A percentile compares a stretch with the other conserved stretches of the same genome.
Evolutionary conservation across 2,329 filamentous ascomycete genomes (phyloP).

Genomic region (Ophiocordyceps robertsii): DNA sequence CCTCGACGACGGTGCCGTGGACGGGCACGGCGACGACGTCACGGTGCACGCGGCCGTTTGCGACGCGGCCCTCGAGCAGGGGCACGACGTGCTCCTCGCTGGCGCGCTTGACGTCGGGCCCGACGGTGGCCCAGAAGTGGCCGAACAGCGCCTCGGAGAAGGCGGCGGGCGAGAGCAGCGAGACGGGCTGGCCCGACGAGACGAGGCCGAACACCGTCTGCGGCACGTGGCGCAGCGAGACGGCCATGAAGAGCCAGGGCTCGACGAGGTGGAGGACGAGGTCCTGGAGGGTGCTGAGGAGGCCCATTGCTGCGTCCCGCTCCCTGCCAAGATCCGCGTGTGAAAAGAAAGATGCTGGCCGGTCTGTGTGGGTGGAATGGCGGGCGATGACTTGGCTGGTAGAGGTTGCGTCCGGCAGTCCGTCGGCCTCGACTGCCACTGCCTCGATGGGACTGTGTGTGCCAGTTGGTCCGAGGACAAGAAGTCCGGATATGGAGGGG

Average conservation of each 20-base stretch:
- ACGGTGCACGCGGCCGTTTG: constrained; percentile 20
- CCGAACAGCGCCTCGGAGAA: constrained; percentile 44
- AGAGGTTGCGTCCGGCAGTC: too few species aligned
- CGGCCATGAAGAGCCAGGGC: constrained; percentile 40
- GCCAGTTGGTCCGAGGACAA: too few species aligned
- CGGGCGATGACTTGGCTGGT: too few species aligned
- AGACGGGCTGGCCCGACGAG: constrained; percentile 14
- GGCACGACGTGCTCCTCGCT: constrained; percentile 33
- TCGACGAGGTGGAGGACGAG: constrained; percentile 22
- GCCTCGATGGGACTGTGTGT: too few species aligned
- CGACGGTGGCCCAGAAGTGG: constrained; percentile 43
- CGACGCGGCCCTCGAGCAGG: constrained; percentile 36
- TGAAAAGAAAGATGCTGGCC: too few species aligned
- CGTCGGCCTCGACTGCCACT: too few species aligned
- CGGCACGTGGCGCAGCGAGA: constrained; percentile 36
- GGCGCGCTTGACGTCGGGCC: constrained; percentile 32
- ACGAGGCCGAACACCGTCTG: constrained; percentile 32
- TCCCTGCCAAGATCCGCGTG: too few species aligned
- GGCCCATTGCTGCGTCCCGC: constrained; percentile 8
- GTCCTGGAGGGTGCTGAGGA: constrained; percentile 10
- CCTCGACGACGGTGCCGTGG: constrained; percentile 42
- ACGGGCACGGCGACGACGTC: constrained; percentile 23
- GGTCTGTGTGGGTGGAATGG: too few species aligned
- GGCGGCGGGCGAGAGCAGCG: constrained; percentile 25
- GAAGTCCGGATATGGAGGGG: too few species aligned